Evolutionary conservation across 1,284 basidiomycete species (phyloP), one percentile per base, ranked within the genome.

Genomic region (Moesziomyces sp.): DNA sequence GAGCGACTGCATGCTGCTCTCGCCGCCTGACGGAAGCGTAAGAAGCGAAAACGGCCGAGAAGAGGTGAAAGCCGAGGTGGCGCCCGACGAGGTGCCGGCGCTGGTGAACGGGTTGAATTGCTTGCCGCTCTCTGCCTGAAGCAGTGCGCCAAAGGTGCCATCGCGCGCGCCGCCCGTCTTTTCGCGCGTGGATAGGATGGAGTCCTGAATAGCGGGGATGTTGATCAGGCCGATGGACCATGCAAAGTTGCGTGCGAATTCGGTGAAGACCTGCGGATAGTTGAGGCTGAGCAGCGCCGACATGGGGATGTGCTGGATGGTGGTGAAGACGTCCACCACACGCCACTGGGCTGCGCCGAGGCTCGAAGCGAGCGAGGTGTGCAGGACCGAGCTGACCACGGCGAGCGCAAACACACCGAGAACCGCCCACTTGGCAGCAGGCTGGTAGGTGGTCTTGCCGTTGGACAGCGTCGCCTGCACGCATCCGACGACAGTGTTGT

Each of bases 381-480:
- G 89, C 81, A 89, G 87, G 40, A 91, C 80, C 1, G 91, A 90
- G 28, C 90, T 88, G 30, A 91, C 79, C 45, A 93, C 86, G 1
- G 91, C 89, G 6, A 90, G 87, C 42, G 95, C 83, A 3, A 90
- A 89, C 53, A 96, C 84, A 23, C 87, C 90, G 24, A 88, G 91
- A 5, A 91, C 90, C 0, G 88, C 87, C 91, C 92, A 96, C 77
- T 90, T 88, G 14, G 93, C 94, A 3, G 88, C 89, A 5, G 85
- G 83, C 83, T 93, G 91, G 62, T 89, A 89, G 0, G 90, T 89
- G 1, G 93, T 92, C 89, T 91, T 91, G 11, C 95, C 94, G 82
- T 98, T 99, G 21, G 92, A 90, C 5, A 98, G 86, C 0, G 94
- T 96, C 9, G 93, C 89, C 84, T 96, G 93, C 4, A 98, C 88